Evolutionary conservation across 2,329 filamentous ascomycete species (phyloP).

Genomic region (Sarocladiaceae sp.): DNA sequence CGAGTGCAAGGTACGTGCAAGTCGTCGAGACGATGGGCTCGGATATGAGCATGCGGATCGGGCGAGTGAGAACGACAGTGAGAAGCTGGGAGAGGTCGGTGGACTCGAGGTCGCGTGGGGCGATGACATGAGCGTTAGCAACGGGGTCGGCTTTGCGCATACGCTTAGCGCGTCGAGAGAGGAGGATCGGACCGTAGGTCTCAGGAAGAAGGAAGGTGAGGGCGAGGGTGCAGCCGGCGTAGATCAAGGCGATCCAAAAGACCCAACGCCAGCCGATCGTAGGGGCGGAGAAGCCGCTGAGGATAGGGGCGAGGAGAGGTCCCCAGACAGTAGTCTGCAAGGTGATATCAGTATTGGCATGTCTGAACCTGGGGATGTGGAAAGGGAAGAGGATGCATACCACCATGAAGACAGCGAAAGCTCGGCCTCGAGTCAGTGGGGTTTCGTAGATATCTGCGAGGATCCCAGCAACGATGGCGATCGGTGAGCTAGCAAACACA

Average conservation of each 20-base stretch:
- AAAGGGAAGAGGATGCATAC: conserved; percentile 27
- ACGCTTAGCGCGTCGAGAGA: conserved; percentile 48
- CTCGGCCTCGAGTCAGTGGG: conserved; percentile 39
- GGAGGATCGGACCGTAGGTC: conserved; percentile 53
- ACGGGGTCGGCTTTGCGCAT: conserved; percentile 50
- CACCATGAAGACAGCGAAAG: conserved; percentile 58
- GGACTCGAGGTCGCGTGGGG: conserved; percentile 58
- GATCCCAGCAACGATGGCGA: conserved; percentile 56
- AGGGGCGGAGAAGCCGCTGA: conserved; percentile 54
- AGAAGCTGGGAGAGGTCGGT: conserved; percentile 51
- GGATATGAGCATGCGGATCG: conserved; percentile 63
- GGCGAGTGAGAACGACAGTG: conserved; percentile 64
- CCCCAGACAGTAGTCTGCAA: conserved; percentile 55
- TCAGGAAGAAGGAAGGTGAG: conserved; percentile 59
- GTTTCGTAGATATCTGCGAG: conserved; percentile 61
- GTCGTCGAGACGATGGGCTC: conserved; percentile 69
- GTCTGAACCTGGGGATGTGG: neutral
- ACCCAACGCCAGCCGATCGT: conserved; percentile 62
- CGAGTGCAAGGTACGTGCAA: conserved; percentile 64
- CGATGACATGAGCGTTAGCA: conserved; percentile 33
- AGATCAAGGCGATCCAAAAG: conserved; percentile 64
- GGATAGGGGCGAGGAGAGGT: conserved; percentile 58
- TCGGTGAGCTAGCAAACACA: conserved; percentile 49
- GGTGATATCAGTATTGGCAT: neutral
- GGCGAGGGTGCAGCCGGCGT: conserved; percentile 56